Conservation (phyloP, 345 rosid genomes). For the Camelina sativa region DNA sequence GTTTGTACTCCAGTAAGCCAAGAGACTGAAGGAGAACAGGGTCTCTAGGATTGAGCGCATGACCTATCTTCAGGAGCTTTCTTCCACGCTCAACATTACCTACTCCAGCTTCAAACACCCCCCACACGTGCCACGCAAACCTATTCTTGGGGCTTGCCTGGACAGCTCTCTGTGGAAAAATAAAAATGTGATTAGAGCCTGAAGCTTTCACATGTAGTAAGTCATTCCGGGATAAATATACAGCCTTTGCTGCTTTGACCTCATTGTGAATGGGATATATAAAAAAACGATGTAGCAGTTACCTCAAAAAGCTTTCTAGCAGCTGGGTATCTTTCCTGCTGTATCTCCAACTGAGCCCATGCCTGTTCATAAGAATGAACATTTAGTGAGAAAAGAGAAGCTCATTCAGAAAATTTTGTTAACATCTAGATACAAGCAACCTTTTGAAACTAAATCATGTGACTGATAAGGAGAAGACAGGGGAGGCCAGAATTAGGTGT, state of each 20-base stretch:
- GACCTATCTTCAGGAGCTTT: constrained; percentile 91
- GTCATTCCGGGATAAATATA: constrained; percentile 5
- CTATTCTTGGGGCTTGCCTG: constrained; percentile 97
- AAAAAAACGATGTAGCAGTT: constrained; percentile 19
- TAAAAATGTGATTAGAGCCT: neutral
- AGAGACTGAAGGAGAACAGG: constrained; percentile 96
- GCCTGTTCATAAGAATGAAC: constrained; percentile 55
- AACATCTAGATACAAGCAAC: neutral
- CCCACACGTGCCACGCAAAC: constrained; percentile 98
- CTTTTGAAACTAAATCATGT: neutral
- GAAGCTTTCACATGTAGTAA: constrained; percentile 24
- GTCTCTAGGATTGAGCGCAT: constrained; percentile 89
- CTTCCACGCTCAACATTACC: constrained; percentile 75
- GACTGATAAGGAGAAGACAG: constrained; percentile 3
- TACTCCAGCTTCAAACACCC: constrained; percentile 77
- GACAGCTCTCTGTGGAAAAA: constrained; percentile 70
- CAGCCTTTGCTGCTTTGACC: constrained; percentile 23
- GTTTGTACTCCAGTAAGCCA: constrained; percentile 83
- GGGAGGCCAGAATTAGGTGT: constrained; percentile 1
- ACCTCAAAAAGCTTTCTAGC: constrained; percentile 95
- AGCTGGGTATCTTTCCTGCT: constrained; percentile 69
- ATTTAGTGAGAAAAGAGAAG: constrained; percentile 23
- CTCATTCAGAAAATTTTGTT: constrained; percentile 4
- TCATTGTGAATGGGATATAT: neutral
- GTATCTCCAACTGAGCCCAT: constrained; percentile 95